Evolutionary conservation across 176 grass and related monocot species (phyloP).

Genomic region (Oropetium thomaeum): DNA sequence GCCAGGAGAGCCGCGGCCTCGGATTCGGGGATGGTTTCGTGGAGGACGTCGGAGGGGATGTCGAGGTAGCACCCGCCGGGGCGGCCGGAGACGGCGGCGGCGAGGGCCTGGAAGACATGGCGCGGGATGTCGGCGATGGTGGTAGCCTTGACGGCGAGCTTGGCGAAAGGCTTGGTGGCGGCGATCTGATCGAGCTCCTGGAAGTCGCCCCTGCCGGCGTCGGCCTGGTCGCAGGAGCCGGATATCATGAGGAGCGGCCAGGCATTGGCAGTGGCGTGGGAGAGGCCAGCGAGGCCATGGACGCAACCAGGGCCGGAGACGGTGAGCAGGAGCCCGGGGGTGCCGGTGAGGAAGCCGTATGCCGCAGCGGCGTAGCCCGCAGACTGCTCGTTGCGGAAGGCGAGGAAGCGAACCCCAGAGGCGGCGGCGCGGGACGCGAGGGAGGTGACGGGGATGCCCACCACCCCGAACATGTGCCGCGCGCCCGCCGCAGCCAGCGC

Average conservation of each 20-base stretch:
- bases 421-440: constrained; percentile 72
- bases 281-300: constrained; percentile 81
- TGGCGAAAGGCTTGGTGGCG: constrained; percentile 73
- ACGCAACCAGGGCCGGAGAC: constrained; percentile 90
- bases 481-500: constrained; percentile 59
- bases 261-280: constrained; percentile 77
- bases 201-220: constrained; percentile 82
- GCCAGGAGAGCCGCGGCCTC: constrained; percentile 51
- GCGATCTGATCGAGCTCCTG: constrained; percentile 95
- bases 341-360: constrained; percentile 74
- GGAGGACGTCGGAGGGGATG: constrained; percentile 86
- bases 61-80: constrained; percentile 91
- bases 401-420: constrained; percentile 71
- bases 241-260: constrained; percentile 93
- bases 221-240: constrained; percentile 74
- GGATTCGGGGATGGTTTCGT: constrained; percentile 71
- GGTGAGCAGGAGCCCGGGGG: constrained; percentile 71
- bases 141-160: constrained; percentile 74
- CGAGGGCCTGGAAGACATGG: constrained; percentile 64
- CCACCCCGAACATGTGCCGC: constrained; percentile 89
- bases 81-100: constrained; percentile 45
- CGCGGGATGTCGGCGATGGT: constrained; percentile 67
- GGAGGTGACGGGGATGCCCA: constrained; percentile 89
- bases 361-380: constrained; percentile 85
- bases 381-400: constrained; percentile 94